A percentile compares a stretch with the other conserved stretches of the same genome.
phyloP scores from a whole-genome alignment of 257 asterid genomes.

The Solanum commersonii region DNA sequence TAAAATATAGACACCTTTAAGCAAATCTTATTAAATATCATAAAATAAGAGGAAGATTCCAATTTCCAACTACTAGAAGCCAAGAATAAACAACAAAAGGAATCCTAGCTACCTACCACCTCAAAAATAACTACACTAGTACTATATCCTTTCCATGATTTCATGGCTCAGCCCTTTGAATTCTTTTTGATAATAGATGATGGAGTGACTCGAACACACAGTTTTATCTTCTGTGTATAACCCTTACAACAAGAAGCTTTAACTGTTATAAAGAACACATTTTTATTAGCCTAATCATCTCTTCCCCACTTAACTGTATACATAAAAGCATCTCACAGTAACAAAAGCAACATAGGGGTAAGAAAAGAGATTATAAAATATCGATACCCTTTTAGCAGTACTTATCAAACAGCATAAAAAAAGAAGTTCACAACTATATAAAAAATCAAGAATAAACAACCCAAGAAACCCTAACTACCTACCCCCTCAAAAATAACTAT shows the following conservation, averaged over 20 bases:
- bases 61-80: neutral
- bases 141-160: neutral
- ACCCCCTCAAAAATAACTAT: neutral
- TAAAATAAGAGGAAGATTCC: neutral
- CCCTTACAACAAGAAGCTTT: neutral
- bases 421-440: neutral
- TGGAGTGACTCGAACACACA: accelerated
- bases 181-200: neutral
- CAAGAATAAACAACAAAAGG: neutral
- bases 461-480: neutral
- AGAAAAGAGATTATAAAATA: neutral
- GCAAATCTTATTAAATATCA: neutral
- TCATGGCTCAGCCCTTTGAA: neutral
- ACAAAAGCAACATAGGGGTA: neutral
- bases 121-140: neutral
- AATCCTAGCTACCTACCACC: neutral
- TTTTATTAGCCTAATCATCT: neutral
- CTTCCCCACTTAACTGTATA: neutral
- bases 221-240: neutral
- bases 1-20: neutral
- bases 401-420: neutral
- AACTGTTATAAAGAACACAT: neutral
- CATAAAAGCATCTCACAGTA: neutral
- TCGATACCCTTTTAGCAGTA: neutral
- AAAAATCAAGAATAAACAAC: neutral